phyloP scores from a whole-genome alignment of 345 rosid genomes.

The Arabidopsis thaliana region TAIR10.1 NC_003071.7:18614001-18614500 shows the following conservation, averaged over 20 bases:
- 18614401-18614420: constrained; percentile 93
- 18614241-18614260: neutral
- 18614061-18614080: constrained; percentile 88
- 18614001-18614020: constrained; percentile 78
- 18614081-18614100: constrained; percentile 69
- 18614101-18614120: constrained; percentile 78
- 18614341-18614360: constrained; percentile 80
- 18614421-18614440: constrained; percentile 89
- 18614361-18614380: constrained; percentile 79
- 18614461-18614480: constrained; percentile 93
- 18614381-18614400: constrained; percentile 85
- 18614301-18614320: constrained; percentile 48
- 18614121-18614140: constrained; percentile 84
- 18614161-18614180: constrained; percentile 93
- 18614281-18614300: neutral
- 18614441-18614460: constrained; percentile 92
- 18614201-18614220: constrained; percentile 79
- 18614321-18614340: constrained; percentile 85
- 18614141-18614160: constrained; percentile 90
- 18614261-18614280: neutral
- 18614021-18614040: constrained; percentile 74
- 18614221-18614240: constrained; percentile 70
- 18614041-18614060: constrained; percentile 77
- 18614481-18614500: constrained; percentile 87
- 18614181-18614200: constrained; percentile 86